These are phyloP conservation scores for Candida anglica DNA, from an alignment of 805 yeast species.

Conservation along the genomic window DNA sequence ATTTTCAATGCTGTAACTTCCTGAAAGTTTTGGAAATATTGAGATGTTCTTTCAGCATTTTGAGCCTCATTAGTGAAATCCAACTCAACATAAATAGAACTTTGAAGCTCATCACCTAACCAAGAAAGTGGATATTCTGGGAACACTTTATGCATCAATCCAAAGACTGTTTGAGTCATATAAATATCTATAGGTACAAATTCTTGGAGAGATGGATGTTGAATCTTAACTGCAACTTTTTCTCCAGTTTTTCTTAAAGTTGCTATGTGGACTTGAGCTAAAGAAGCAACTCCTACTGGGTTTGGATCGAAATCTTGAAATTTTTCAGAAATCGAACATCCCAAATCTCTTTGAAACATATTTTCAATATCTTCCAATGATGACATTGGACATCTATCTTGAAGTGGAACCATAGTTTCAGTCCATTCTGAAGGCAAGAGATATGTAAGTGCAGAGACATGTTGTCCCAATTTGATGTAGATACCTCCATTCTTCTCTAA, in stretches of 20 bases:
- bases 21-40: conserved; percentile 56
- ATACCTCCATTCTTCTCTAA: conserved; percentile 86
- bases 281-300: conserved; percentile 93
- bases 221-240: conserved; percentile 89
- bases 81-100: conserved; percentile 84
- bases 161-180: conserved; percentile 73
- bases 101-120: conserved; percentile 91
- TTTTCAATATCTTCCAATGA: conserved; percentile 61
- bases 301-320: conserved; percentile 62
- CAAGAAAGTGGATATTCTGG: conserved; percentile 93
- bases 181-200: conserved; percentile 89
- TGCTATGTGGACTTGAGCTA: conserved; percentile 94
- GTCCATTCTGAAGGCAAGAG: conserved; percentile 94
- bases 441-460: conserved; percentile 87
- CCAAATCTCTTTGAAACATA: conserved; percentile 69
- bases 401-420: conserved; percentile 85
- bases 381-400: conserved; percentile 84
- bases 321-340: conserved; percentile 52
- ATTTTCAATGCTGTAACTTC: conserved; percentile 71
- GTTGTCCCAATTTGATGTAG: conserved; percentile 93
- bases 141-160: conserved; percentile 68
- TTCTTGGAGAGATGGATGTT: conserved; percentile 82
- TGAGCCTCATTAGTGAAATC: conserved; percentile 84
- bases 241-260: conserved; percentile 52
- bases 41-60: conserved; percentile 69